Evolutionary conservation across 371 early-diverging fungal species (phyloP).

Genomic region (Mucor mucedo): DNA sequence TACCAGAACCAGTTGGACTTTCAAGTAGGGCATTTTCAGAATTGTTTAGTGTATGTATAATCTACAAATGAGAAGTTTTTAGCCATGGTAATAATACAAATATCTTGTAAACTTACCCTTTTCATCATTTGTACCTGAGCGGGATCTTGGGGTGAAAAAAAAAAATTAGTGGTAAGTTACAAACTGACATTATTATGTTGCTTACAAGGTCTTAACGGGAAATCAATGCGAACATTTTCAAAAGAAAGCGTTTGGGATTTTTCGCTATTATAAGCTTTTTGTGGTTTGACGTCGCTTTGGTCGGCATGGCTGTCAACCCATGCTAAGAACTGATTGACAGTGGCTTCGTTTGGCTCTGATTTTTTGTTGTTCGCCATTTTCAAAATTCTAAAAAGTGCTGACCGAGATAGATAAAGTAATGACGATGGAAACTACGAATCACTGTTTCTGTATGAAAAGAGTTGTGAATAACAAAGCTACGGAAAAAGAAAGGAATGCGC

Average conservation of each 20-base stretch:
- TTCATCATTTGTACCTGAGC: constrained; percentile 67
- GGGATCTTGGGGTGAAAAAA: constrained; percentile 34
- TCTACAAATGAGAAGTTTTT: constrained; percentile 31
- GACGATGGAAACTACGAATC: too few species aligned
- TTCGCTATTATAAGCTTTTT: neutral
- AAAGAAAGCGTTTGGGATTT: constrained; percentile 28
- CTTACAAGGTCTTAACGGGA: constrained; percentile 62
- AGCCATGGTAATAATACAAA: neutral
- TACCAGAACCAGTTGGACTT: constrained; percentile 69
- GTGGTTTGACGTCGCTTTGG: neutral
- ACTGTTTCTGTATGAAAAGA: too few species aligned
- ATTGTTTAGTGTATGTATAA: constrained; percentile 53
- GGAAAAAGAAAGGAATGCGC: too few species aligned
- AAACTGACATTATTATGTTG: too few species aligned
- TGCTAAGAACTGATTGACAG: neutral
- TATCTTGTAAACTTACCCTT: neutral
- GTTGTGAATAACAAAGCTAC: too few species aligned
- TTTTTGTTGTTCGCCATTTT: too few species aligned
- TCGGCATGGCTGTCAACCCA: neutral
- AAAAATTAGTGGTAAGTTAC: neutral
- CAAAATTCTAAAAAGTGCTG: too few species aligned
- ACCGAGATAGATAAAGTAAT: too few species aligned
- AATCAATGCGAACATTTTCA: constrained; percentile 50
- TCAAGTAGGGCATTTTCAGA: constrained; percentile 60
- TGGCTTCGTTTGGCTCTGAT: neutral